Evolutionary conservation across 2,329 filamentous ascomycete species (phyloP), one percentile per base, ranked within the genome.

Genomic region (Bipolaris victoriae): DNA sequence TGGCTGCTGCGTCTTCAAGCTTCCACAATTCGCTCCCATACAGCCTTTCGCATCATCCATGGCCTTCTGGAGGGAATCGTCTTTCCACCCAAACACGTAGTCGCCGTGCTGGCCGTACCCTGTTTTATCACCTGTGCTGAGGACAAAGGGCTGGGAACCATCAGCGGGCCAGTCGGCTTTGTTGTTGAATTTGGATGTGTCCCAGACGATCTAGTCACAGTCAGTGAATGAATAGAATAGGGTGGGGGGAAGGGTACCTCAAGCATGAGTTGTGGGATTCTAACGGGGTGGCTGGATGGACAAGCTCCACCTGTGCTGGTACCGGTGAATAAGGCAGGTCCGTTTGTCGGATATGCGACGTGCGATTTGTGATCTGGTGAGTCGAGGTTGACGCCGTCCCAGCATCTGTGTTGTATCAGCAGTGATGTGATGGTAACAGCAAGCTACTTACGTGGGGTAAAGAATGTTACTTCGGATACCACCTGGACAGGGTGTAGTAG

Each of bases 381-480:
- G 71, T 88, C 81, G 5, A 80, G 58, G 65, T 82, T 81, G 62
- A 74, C 76, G 59, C 80, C 80, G 53, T 82, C 80, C 80, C 80
- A 82, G 57, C 74, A 75, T 50, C 81, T 80, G 54, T 77, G 79
- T 46, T 39, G 60, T 36, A 57, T 36, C 7, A 40, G 39, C 26
- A 5, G n/a, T 9, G 2, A 9, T 11, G 9, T 22, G 5, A 24
- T 1, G 3, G 7, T 16, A 11, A 11, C 13, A 15, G 3, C 10
- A 6, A 3, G 5, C 15, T 6, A 22, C 55, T 57, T 49, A 65
- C 61, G 65, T 70, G 9, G 69, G 69, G 55, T 69, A 72, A 15
- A 66, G 53, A 22, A 72, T 65, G 51, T 72, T 71, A 11, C 66
- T 70, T 15, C 69, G 64, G n/a, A 72, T 72, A 13, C 69, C 69